Evolutionary conservation across 108 stramenopile genomes (phyloP).

Genomic region (Mediolabrus comicus): DNA sequence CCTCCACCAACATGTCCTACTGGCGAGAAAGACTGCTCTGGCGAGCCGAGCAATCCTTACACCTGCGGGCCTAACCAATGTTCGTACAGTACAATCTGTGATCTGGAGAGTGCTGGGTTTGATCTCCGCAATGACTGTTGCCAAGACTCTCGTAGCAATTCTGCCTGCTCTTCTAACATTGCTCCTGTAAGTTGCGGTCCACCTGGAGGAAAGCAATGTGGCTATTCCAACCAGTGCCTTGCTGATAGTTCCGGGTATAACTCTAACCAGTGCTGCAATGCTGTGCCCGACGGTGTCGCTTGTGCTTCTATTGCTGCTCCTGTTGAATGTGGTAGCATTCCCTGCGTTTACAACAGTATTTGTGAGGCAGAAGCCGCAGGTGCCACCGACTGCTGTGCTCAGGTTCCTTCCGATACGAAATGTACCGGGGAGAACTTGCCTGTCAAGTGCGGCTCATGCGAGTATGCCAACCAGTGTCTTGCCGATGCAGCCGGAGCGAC

Average conservation of each 20-base stretch:
- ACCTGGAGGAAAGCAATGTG: background rate
- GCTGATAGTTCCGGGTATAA: background rate
- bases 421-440: background rate
- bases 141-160: background rate
- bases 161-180: background rate
- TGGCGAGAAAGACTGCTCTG: background rate
- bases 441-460: background rate
- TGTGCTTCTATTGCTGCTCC: background rate
- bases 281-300: background rate
- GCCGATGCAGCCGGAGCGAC: background rate
- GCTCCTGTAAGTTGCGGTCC: background rate
- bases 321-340: background rate
- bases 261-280: background rate
- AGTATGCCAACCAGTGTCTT: background rate
- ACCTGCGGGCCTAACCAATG: background rate
- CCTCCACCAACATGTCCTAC: background rate
- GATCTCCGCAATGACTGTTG: background rate
- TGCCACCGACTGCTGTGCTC: background rate
- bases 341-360: background rate
- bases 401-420: background rate
- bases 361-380: background rate
- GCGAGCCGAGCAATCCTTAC: background rate
- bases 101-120: background rate
- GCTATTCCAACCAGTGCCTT: background rate
- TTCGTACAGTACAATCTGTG: background rate